These are phyloP conservation scores for Salvia rosmarinus DNA, from an alignment of 257 asterid species.

Conservation along the genomic window DNA sequence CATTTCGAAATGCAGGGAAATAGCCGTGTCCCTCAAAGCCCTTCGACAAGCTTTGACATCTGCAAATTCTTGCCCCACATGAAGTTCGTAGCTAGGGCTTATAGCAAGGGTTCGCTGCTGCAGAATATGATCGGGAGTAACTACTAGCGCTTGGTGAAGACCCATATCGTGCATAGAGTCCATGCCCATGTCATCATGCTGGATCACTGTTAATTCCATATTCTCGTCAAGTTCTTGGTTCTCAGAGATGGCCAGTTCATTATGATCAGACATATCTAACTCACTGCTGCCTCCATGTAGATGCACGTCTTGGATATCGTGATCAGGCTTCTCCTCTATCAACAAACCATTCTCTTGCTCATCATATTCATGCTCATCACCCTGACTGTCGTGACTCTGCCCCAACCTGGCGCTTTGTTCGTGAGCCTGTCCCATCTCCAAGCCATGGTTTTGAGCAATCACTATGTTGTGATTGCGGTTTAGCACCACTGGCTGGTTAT, in stretches of 20 bases:
- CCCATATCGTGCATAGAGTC: conserved; percentile 57
- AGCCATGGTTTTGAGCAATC: conserved; percentile 53
- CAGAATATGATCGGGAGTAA: conserved; percentile 66
- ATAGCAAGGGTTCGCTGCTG: conserved; percentile 71
- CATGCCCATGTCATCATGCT: conserved; percentile 61
- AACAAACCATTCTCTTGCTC: conserved; percentile 56
- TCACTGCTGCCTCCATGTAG: conserved; percentile 53
- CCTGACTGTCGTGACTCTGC: conserved; percentile 47
- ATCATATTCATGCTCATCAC: conserved; percentile 54
- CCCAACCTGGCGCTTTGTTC: conserved; percentile 53
- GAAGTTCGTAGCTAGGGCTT: conserved; percentile 69
- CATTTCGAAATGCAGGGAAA: conserved; percentile 91
- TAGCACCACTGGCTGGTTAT: conserved; percentile 55
- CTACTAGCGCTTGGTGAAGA: conserved; percentile 52
- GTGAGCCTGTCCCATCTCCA: conserved; percentile 53
- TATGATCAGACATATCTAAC: conserved; percentile 59
- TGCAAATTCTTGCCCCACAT: conserved; percentile 92
- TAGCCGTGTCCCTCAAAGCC: conserved; percentile 91
- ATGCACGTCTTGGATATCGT: conserved; percentile 52
- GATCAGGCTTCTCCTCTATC: conserved; percentile 64
- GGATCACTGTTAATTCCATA: conserved; percentile 70
- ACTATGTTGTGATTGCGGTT: conserved; percentile 55
- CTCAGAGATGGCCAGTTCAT: conserved; percentile 57
- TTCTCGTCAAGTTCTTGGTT: conserved; percentile 71
- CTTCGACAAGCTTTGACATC: conserved; percentile 92